Evolutionary conservation across 192 early-diverging fungal genomes (phyloP), one percentile per base, ranked within the genome.

Genomic region (Coemansia sp.): DNA sequence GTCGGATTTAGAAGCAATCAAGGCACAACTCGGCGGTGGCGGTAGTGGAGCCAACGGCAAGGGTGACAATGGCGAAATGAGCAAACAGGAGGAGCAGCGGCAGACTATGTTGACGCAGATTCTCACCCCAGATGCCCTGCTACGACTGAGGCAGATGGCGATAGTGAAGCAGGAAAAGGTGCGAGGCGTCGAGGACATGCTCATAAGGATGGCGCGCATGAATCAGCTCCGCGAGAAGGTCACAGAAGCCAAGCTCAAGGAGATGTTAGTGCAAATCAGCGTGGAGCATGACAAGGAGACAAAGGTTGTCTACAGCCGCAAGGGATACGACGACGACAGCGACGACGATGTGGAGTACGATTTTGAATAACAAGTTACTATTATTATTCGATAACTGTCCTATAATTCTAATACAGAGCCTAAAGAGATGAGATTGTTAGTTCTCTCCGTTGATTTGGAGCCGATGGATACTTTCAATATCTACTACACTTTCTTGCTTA

Each of bases 201-300:
- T 98, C 59, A 89, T 98, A 67, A 88, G 92, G 33, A 98, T 97
- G 96, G 94, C 92, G 5, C 90, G 90, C 75, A 80, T 87, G 27
- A 91, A 92, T 18, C 94, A 96, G 78, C 82, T 98, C 55, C 86
- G 91, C 27, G 87, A 87, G 31, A 94, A 92, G 75, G 90, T 98
- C 29, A 91, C 86, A 31, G 95, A 98, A 71, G 76, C 86, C 20
- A 91, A 93, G 82, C 81, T 98, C 64, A 94, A 96, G 73, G 93
- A 90, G 52, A 74, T 98, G 63, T 86, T 97, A 42, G 90, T 90
- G 66, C 90, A 95, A 70, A 85, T 98, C 52, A 95, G 90, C 70
- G 91, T 92, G 44, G 64, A 84, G 61, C 46, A 72, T 46, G 29
- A 62, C 31, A 29, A 71, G 33, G 70, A 78, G 42, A 74, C 76